phyloP scores from a whole-genome alignment of 805 yeast genomes.

The Wickerhamomyces bisporus region DNA sequence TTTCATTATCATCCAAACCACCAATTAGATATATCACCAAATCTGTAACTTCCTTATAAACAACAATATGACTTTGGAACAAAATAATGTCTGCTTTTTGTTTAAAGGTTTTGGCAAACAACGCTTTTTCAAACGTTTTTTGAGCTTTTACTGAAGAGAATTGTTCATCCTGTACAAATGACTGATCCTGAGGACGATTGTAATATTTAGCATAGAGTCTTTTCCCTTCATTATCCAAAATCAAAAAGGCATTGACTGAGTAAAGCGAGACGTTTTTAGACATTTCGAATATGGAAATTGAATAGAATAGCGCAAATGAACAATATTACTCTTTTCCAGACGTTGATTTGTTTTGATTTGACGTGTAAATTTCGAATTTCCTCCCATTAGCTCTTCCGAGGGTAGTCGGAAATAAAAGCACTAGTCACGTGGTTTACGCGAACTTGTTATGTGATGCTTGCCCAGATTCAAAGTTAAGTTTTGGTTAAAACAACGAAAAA shows the following conservation, averaged over 20 bases:
- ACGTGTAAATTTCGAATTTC: neutral
- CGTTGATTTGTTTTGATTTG: neutral
- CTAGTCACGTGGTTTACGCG: no score
- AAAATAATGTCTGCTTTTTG: constrained; percentile 75
- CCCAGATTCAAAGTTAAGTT: no score
- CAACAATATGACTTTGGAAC: constrained; percentile 71
- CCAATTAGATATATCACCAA: constrained; percentile 68
- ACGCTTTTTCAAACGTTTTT: constrained; percentile 64
- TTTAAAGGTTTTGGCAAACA: constrained; percentile 74
- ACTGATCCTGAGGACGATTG: constrained; percentile 47
- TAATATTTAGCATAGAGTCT: constrained; percentile 85
- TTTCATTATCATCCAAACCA: constrained; percentile 78
- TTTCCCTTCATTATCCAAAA: constrained; percentile 77
- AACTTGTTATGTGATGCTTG: no score
- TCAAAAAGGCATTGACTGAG: constrained; percentile 72
- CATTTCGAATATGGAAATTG: no score
- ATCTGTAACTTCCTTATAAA: constrained; percentile 85
- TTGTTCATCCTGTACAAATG: constrained; percentile 23
- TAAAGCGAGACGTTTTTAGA: constrained; percentile 61
- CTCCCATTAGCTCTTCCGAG: no score
- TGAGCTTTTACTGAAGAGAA: constrained; percentile 51
- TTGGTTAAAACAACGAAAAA: no score
- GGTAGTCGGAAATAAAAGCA: no score
- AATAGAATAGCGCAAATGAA: no score
- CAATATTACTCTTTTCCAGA: neutral